phyloP scores from a whole-genome alignment of 2,329 filamentous ascomycete genomes.

The Sordariomycetes sp. region DNA sequence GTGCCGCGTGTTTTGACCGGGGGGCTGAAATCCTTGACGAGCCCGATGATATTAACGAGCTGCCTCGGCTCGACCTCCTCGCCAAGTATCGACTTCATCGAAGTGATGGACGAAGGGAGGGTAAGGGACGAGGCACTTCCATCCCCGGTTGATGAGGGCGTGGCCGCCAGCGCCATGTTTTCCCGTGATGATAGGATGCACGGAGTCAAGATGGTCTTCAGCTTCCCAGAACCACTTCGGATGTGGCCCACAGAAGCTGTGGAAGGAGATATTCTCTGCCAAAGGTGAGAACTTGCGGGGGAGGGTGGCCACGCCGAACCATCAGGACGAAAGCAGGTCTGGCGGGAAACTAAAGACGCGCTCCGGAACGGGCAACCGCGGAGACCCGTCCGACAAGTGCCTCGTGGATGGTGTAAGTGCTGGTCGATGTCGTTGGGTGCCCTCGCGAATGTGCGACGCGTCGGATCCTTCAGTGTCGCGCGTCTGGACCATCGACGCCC shows the following conservation, averaged over 20 bases:
- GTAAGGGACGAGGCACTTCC: not conserved
- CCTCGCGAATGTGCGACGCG: not conserved
- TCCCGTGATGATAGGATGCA: not conserved
- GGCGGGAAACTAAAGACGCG: too few species aligned
- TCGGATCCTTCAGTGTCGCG: not conserved
- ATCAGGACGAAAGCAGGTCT: too few species aligned
- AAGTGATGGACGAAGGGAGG: conserved; percentile 2
- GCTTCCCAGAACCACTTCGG: not conserved
- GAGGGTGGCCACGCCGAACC: not conserved
- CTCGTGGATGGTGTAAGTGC: too few species aligned
- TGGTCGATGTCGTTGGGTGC: not conserved
- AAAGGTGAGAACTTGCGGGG: not conserved
- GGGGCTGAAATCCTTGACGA: conserved; percentile 55
- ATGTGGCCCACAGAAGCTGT: not conserved
- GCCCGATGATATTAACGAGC: conserved; percentile 53
- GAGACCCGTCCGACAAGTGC: too few species aligned
- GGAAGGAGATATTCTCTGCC: not conserved
- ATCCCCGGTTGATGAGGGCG: not conserved
- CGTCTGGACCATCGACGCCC: not conserved
- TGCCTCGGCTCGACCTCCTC: conserved; percentile 15
- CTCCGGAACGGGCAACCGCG: too few species aligned
- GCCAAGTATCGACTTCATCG: conserved; percentile 32
- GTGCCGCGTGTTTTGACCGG: conserved; percentile 37
- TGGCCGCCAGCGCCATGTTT: not conserved
- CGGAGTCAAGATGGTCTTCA: not conserved